Evolutionary conservation across 495 filamentous ascomycete species (phyloP).

Genomic region (Filosporella fistucella): DNA sequence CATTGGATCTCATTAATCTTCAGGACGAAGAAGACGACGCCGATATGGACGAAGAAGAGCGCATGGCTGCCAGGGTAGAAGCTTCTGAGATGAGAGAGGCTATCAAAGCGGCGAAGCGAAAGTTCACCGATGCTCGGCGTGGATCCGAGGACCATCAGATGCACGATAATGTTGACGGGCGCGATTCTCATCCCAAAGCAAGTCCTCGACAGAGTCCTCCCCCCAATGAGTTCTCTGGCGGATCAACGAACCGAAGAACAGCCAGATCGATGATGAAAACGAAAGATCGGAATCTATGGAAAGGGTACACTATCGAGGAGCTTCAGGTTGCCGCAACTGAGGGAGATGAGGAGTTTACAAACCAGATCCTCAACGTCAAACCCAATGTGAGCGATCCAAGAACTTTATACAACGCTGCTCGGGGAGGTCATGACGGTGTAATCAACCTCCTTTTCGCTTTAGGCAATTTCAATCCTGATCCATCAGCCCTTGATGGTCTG

Average conservation of each 20-base stretch:
- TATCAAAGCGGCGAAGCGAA: constrained; percentile 48
- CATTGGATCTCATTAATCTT: constrained; percentile 73
- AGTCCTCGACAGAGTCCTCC: constrained; percentile 64
- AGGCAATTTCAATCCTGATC: constrained; percentile 75
- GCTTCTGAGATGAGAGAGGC: constrained; percentile 52
- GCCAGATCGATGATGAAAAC: constrained; percentile 49
- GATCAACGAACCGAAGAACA: constrained; percentile 29
- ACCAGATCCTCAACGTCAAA: constrained; percentile 70
- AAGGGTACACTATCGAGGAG: constrained; percentile 60
- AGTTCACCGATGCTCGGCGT: constrained; percentile 18
- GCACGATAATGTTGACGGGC: constrained; percentile 48
- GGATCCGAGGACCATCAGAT: constrained; percentile 31
- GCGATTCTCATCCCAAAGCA: constrained; percentile 63
- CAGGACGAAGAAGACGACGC: constrained; percentile 44
- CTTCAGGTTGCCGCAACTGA: constrained; percentile 75
- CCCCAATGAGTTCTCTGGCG: constrained; percentile 25
- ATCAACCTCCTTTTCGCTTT: constrained; percentile 81
- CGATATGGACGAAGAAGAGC: constrained; percentile 22
- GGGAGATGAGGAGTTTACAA: constrained; percentile 77
- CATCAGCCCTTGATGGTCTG: constrained; percentile 45
- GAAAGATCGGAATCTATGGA: constrained; percentile 48
- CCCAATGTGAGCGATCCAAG: constrained; percentile 69
- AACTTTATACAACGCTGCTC: constrained; percentile 84
- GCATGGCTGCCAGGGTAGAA: too few species aligned
- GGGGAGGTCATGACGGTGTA: constrained; percentile 83